Percentiles rank a stretch among this genome's conserved stretches.
phyloP scores from a whole-genome alignment of 306 rosid genomes.

The Luffa acutangula region DNA sequence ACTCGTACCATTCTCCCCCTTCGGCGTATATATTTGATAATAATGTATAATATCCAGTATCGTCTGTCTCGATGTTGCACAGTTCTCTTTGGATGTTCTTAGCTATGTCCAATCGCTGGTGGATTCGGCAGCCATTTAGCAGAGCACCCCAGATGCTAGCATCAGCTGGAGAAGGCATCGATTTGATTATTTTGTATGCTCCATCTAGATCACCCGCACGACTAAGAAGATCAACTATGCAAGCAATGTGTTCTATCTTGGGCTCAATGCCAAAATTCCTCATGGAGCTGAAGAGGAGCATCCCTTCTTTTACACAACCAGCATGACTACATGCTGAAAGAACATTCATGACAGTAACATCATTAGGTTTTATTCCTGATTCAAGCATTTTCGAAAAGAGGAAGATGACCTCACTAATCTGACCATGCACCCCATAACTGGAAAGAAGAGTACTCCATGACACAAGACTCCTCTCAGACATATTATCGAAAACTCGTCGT shows the following conservation, averaged over 20 bases:
- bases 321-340: slow-evolving; percentile 84
- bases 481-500: slow-evolving; percentile 37
- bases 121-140: slow-evolving; percentile 83
- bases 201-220: slow-evolving; percentile 69
- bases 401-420: slow-evolving; percentile 33
- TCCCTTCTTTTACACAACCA: slow-evolving; percentile 68
- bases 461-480: slow-evolving; percentile 59
- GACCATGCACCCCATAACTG: slow-evolving; percentile 76
- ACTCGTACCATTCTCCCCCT: slow-evolving; percentile 75
- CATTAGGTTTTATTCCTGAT: slow-evolving; percentile 55
- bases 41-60: slow-evolving; percentile 80
- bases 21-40: slow-evolving; percentile 78
- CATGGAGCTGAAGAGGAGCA: slow-evolving; percentile 47
- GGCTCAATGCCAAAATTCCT: slow-evolving; percentile 45
- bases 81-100: slow-evolving; percentile 38
- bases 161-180: slow-evolving; percentile 34
- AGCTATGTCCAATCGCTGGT: slow-evolving; percentile 54
- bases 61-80: slow-evolving; percentile 38
- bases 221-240: slow-evolving; percentile 73
- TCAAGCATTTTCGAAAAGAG: slow-evolving; percentile 53
- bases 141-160: slow-evolving; percentile 84
- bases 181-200: slow-evolving; percentile 56
- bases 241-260: slow-evolving; percentile 55
- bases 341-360: slow-evolving; percentile 76
- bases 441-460: slow-evolving; percentile 89